Conservation (phyloP, 768 basidiomycete species). For the Auriscalpium microsporum region DNA sequence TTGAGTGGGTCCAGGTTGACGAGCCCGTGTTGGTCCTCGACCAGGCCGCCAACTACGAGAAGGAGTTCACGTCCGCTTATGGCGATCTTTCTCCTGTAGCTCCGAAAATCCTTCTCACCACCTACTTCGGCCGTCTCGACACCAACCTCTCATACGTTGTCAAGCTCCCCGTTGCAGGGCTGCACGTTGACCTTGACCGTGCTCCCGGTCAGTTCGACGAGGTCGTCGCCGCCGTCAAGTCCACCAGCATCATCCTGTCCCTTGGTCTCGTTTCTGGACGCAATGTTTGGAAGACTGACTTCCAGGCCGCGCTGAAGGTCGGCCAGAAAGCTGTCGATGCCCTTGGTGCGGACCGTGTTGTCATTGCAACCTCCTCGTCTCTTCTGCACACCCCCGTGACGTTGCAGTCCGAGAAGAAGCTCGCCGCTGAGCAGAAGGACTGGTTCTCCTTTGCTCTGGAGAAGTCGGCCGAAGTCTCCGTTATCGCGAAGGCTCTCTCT, state of each 20-base stretch:
- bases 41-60: slow-evolving; percentile 63
- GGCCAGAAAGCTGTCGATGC: slow-evolving; percentile 78
- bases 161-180: slow-evolving; percentile 86
- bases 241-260: slow-evolving; percentile 73
- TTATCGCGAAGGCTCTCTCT: slow-evolving; percentile 77
- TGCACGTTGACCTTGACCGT: slow-evolving; percentile 96
- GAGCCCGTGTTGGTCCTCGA: slow-evolving; percentile 96
- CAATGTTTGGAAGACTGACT: slow-evolving; percentile 99
- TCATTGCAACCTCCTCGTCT: slow-evolving; percentile 93
- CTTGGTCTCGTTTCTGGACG: slow-evolving; percentile 96
- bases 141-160: slow-evolving; percentile 80
- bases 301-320: slow-evolving; percentile 69
- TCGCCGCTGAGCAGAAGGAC: slow-evolving; percentile 82
- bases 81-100: slow-evolving; percentile 71
- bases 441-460: slow-evolving; percentile 99
- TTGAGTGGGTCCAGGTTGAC: slow-evolving; percentile 91
- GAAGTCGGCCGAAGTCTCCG: slow-evolving; percentile 87
- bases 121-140: slow-evolving; percentile 96
- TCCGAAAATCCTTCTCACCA: slow-evolving; percentile 89
- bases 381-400: slow-evolving; percentile 98
- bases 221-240: slow-evolving; percentile 76
- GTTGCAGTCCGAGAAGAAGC: slow-evolving; percentile 83
- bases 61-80: slow-evolving; percentile 76
- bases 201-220: slow-evolving; percentile 83
- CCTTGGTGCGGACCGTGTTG: slow-evolving; percentile 82